Evolutionary conservation across 108 stramenopile genomes (phyloP).

Genomic region (Cyclotella kingstonii): DNA sequence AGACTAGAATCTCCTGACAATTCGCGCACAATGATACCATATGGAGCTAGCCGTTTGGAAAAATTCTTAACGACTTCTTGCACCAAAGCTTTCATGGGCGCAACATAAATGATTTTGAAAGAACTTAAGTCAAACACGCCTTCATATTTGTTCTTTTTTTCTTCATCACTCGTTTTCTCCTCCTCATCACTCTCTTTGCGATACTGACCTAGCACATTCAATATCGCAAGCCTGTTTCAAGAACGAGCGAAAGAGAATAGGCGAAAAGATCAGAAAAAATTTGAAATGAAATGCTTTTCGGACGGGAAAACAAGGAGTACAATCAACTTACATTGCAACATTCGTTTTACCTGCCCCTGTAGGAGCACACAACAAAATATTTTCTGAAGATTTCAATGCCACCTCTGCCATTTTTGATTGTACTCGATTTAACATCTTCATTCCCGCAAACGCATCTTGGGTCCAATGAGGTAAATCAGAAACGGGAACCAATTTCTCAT

Average conservation of each 20-base stretch:
- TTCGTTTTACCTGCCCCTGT: constrained; percentile 99
- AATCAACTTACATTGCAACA: constrained; percentile 61
- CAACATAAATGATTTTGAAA: constrained; percentile 99
- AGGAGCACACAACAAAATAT: constrained; percentile 97
- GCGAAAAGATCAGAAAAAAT: neutral
- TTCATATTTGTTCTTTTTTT: constrained; percentile 47
- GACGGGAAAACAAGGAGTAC: neutral
- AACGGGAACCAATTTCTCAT: constrained; percentile 81
- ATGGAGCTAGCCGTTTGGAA: constrained; percentile 80
- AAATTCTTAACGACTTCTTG: constrained; percentile 98
- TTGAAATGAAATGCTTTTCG: neutral
- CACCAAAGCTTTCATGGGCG: constrained; percentile 99
- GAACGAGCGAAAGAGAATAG: neutral
- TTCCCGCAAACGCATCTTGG: constrained; percentile 89
- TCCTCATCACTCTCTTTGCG: constrained; percentile 48
- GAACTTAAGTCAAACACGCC: constrained; percentile 74
- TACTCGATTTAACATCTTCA: constrained; percentile 96
- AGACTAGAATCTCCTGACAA: constrained; percentile 98
- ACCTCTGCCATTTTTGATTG: constrained; percentile 92
- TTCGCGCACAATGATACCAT: constrained; percentile 93
- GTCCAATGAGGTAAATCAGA: constrained; percentile 94
- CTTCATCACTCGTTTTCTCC: constrained; percentile 38
- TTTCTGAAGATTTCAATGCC: constrained; percentile 87
- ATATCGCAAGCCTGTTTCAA: constrained; percentile 76
- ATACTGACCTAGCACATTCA: constrained; percentile 94